A percentile compares a stretch with the other conserved stretches of the same genome.
Conservation (phyloP, 2,329 filamentous ascomycete genomes). For the Venturia asperata region DNA sequence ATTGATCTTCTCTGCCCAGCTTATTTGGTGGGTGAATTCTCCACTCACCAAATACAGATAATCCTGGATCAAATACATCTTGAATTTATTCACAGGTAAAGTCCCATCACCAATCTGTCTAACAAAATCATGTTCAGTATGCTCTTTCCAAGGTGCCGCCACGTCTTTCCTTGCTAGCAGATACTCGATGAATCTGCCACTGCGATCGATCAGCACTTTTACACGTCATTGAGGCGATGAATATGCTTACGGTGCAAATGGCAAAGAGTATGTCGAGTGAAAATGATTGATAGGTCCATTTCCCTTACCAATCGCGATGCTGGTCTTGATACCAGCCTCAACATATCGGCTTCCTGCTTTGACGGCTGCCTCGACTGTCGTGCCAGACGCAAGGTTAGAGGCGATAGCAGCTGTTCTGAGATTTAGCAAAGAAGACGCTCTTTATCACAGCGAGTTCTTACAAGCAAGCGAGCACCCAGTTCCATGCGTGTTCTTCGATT, state of each 20-base stretch:
- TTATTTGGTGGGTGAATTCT: not conserved
- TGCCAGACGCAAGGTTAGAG: slow-evolving; percentile 59
- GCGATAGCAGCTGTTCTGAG: slow-evolving; percentile 58
- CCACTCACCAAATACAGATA: slow-evolving; percentile 72
- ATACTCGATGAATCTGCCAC: slow-evolving; percentile 75
- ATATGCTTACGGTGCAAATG: slow-evolving; percentile 55
- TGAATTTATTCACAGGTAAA: slow-evolving; percentile 70
- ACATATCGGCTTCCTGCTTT: slow-evolving; percentile 63
- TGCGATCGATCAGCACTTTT: slow-evolving; percentile 21
- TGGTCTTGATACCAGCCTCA: slow-evolving; percentile 61
- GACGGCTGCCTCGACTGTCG: slow-evolving; percentile 54
- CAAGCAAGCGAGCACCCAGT: slow-evolving; percentile 92
- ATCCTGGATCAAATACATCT: slow-evolving; percentile 83
- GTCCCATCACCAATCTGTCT: slow-evolving; percentile 66
- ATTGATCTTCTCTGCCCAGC: not conserved
- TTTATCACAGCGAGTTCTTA: slow-evolving; percentile 37
- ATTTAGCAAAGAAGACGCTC: slow-evolving; percentile 6
- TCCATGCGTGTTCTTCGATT: slow-evolving; percentile 79
- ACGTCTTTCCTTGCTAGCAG: slow-evolving; percentile 69
- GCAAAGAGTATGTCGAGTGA: slow-evolving; percentile 60
- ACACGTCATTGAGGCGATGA: not conserved
- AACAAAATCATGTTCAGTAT: slow-evolving; percentile 78
- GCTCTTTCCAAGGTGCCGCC: slow-evolving; percentile 63
- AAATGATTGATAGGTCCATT: slow-evolving; percentile 73
- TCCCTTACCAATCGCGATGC: slow-evolving; percentile 56